phyloP scores from a whole-genome alignment of 2,329 filamentous ascomycete species.

The Paracamarosporium sp. region DNA sequence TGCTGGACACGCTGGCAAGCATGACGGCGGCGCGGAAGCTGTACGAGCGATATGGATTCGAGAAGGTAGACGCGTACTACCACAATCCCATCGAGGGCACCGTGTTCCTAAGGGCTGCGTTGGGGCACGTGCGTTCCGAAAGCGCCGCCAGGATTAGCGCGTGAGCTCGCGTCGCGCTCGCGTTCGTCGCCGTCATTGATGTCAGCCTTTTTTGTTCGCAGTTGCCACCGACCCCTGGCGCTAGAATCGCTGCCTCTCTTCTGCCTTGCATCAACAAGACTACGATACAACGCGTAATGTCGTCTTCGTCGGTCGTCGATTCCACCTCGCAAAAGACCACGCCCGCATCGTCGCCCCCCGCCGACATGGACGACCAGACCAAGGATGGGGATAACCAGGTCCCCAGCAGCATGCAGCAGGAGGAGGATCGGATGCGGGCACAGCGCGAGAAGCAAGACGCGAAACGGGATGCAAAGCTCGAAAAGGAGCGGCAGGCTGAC shows the following conservation, averaged over 20 bases:
- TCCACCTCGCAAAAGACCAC: constrained; percentile 36
- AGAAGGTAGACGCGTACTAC: constrained; percentile 61
- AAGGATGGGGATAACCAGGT: constrained; percentile 28
- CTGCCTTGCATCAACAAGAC: neutral
- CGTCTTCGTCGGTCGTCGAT: constrained; percentile 29
- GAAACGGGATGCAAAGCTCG: constrained; percentile 52
- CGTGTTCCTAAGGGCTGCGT: constrained; percentile 56
- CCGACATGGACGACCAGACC: constrained; percentile 29
- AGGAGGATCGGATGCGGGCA: constrained; percentile 54
- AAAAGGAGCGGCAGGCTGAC: constrained; percentile 54
- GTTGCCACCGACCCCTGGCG: constrained; percentile 4
- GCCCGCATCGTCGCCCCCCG: constrained; percentile 40
- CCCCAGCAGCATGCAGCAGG: constrained; percentile 51
- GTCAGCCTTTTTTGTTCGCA: neutral
- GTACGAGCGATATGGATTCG: constrained; percentile 61
- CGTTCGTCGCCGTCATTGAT: constrained; percentile 3
- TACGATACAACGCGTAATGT: constrained; percentile 20
- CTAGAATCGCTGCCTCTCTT: neutral
- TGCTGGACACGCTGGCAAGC: constrained; percentile 61
- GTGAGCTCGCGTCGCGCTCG: constrained; percentile 3
- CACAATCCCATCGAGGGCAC: constrained; percentile 62
- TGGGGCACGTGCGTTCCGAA: constrained; percentile 15
- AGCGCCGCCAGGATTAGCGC: constrained; percentile 1
- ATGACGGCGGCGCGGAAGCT: constrained; percentile 60
- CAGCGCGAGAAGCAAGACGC: constrained; percentile 53